These are phyloP conservation scores for Hanseniaspora valbyensis DNA, from an alignment of 805 yeast genomes.

Conservation along the genomic window DNA sequence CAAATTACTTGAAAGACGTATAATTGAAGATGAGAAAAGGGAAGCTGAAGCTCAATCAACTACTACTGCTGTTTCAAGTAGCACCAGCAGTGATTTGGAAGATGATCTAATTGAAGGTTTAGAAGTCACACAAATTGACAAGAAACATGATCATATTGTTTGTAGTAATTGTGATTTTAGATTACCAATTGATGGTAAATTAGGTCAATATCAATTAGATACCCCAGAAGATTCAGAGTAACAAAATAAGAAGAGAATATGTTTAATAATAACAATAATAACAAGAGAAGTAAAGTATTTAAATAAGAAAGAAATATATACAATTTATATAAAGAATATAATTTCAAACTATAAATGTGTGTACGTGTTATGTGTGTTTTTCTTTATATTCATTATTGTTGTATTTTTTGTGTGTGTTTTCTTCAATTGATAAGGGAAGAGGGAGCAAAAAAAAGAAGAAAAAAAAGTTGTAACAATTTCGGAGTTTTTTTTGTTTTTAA, in stretches of 20 bases:
- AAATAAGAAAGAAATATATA: background rate
- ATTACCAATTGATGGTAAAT: constrained; percentile 2
- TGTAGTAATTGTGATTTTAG: constrained; percentile 10
- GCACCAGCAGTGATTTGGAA: background rate
- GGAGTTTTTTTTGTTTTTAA: no score
- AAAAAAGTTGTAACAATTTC: no score
- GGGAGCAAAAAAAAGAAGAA: no score
- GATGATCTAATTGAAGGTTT: constrained; percentile 16
- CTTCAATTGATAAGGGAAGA: no score
- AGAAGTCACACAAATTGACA: constrained; percentile 15
- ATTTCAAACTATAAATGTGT: no score
- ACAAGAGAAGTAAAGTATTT: no score
- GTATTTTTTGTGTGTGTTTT: no score
- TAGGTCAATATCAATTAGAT: constrained; percentile 11
- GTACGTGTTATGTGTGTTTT: no score
- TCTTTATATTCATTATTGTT: no score
- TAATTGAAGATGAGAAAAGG: constrained; percentile 19
- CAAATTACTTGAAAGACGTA: constrained; percentile 55
- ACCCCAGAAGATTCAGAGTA: constrained; percentile 12
- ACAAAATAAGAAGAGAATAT: no score
- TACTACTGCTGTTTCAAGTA: background rate
- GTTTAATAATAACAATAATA: no score
- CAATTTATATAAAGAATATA: no score
- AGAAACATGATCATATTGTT: constrained; percentile 1
- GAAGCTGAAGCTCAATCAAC: background rate